Base-by-base conservation (phyloP, 2,329 filamentous ascomycete species). In the Tympanopsis confertula region DNA sequence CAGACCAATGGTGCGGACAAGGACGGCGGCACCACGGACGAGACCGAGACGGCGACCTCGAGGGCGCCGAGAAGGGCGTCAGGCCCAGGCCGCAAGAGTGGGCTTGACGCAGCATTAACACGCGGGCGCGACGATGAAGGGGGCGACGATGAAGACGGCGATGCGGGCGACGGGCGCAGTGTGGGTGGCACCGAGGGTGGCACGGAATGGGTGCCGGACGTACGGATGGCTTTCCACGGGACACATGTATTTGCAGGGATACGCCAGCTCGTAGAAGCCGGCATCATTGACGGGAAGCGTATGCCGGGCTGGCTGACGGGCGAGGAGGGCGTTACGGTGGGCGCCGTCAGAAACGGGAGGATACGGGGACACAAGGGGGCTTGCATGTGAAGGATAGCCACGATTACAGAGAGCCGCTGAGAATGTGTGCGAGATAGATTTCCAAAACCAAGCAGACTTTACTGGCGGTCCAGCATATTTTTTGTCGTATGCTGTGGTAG, bases 281-380 rank as follows among this genome's bases (percentile, higher is more conserved):
- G 85, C 1, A 68, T 84, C 37, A 64, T 94, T 19, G 77, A 93
- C 51, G 81, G 85, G 1, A 71, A 78, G 49, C 73, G 66, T 39
- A 88, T 93, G 82, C 86, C 87, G 0, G 82, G 82, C 0, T 94
- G 86, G 86, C 81, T 94, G 79, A 91, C 86, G 1, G 87, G 86
- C 2, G 86, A 94, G 50, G 82, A 86, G 33, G 82, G 79, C 1
- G 77, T 91, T 4, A 91, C 83, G 38, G 68, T 78, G 26, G 82
- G 84, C 1, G 69, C 75, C 19, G 75, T 93, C 3, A 70, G 68
- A 44, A 57, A 74, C 41, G 85, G 86, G 2, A 67, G 78, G 43
- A 76, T 87, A 48, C 60, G 61, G 32, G 74, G 71, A 1, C 59
- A 71, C 48, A 74, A 68, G 42, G 73, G 73, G 4, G 71, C 70